Percentiles rank a stretch among this genome's conserved stretches.
Evolutionary conservation across 495 filamentous ascomycete genomes (phyloP).

Genomic region (Aspergillus campestris): DNA sequence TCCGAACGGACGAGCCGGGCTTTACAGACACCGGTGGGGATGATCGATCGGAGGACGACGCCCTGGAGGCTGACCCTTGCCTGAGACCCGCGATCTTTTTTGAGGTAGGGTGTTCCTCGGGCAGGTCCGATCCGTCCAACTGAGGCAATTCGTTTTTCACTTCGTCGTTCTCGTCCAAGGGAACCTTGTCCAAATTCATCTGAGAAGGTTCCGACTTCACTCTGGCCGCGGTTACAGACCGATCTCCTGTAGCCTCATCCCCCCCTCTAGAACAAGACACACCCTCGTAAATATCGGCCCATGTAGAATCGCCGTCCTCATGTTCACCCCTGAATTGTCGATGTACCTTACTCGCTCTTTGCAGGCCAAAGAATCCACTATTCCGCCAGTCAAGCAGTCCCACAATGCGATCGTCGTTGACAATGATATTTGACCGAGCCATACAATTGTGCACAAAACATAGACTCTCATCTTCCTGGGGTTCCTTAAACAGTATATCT

Average conservation of each 20-base stretch:
- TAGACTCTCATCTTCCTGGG: conserved; percentile 17
- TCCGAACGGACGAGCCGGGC: conserved; percentile 24
- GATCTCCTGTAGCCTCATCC: conserved; percentile 5
- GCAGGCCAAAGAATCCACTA: conserved; percentile 35
- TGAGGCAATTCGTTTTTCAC: conserved; percentile 15
- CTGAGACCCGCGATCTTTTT: conserved; percentile 35
- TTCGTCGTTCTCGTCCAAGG: conserved; percentile 21
- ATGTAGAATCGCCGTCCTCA: conserved; percentile 9
- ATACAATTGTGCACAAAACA: conserved; percentile 33
- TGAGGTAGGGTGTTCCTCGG: conserved; percentile 30
- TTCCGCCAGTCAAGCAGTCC: conserved; percentile 35
- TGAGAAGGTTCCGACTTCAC: conserved; percentile 32
- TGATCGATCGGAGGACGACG: conserved; percentile 27
- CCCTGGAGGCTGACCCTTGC: conserved; percentile 23
- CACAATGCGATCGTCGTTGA: conserved; percentile 30
- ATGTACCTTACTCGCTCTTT: conserved; percentile 26
- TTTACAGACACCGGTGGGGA: conserved; percentile 28
- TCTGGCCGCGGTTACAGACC: conserved; percentile 14
- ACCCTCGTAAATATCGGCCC: conserved; percentile 31
- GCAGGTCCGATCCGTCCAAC: conserved; percentile 19
- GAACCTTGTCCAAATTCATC: conserved; percentile 22
- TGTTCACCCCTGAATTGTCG: conserved; percentile 16
- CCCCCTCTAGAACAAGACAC: conserved; percentile 8
- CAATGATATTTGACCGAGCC: conserved; percentile 30
- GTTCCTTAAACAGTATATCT: conserved; percentile 26